Percentiles rank a stretch among this genome's conserved stretches.
Conservation (phyloP, 2,329 filamentous ascomycete genomes). For the Fusarium proliferatum region DNA sequence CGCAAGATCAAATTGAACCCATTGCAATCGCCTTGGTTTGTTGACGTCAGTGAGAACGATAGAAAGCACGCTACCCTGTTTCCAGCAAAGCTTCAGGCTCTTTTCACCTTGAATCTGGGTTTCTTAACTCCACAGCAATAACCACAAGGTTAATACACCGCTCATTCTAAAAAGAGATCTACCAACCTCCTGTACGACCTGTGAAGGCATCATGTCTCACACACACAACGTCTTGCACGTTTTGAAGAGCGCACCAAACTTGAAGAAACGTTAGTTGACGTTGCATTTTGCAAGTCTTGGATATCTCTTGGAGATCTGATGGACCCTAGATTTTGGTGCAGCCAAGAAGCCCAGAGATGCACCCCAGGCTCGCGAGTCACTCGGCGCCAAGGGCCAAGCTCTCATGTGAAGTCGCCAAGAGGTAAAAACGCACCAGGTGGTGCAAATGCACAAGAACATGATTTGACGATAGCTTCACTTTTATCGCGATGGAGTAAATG, state of each 20-base stretch:
- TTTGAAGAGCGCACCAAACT: not conserved
- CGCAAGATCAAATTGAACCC: not conserved
- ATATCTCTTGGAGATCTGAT: slow-evolving; percentile 44
- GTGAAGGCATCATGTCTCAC: not conserved
- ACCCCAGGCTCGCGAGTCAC: slow-evolving; percentile 23
- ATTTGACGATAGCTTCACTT: slow-evolving; percentile 28
- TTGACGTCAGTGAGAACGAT: slow-evolving; percentile 21
- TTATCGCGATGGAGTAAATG: not conserved
- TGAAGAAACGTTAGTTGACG: not conserved
- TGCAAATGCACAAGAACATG: slow-evolving; percentile 25
- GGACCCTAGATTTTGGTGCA: slow-evolving; percentile 25
- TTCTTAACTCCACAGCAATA: not conserved
- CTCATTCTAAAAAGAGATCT: not conserved
- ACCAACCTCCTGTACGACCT: not conserved
- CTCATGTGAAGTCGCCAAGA: slow-evolving; percentile 38
- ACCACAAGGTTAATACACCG: slow-evolving; percentile 2
- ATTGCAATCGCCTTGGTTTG: not conserved
- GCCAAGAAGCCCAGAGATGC: slow-evolving; percentile 44
- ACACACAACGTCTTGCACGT: not conserved
- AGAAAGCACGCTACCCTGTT: slow-evolving; percentile 2
- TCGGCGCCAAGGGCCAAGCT: slow-evolving; percentile 44
- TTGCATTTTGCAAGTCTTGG: slow-evolving; percentile 32
- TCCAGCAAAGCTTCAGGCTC: not conserved
- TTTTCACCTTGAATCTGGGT: not conserved
- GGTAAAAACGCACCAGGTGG: slow-evolving; percentile 40